A percentile compares a stretch with the other conserved stretches of the same genome.
Conservation (phyloP, 2,329 filamentous ascomycete species). For the Neoarthrinium moseri region DNA sequence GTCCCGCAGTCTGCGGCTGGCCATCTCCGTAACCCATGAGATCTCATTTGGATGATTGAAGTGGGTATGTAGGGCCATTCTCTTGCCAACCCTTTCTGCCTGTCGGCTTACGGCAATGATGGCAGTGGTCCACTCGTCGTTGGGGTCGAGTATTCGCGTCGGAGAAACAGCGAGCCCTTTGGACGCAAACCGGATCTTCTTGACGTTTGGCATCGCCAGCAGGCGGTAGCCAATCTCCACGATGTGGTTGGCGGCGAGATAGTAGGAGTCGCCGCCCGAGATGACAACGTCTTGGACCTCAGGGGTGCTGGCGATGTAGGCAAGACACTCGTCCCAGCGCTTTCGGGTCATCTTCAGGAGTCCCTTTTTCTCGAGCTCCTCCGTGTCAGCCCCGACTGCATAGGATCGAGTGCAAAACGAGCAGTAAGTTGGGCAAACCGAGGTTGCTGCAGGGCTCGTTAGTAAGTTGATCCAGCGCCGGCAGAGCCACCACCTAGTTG, state of each 20-base stretch:
- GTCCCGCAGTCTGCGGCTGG: constrained; percentile 48
- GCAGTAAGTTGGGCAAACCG: constrained; percentile 63
- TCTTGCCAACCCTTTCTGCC: constrained; percentile 53
- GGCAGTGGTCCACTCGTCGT: constrained; percentile 52
- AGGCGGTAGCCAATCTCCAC: constrained; percentile 53
- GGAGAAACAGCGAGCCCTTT: constrained; percentile 62
- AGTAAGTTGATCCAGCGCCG: neutral
- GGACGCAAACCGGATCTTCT: constrained; percentile 59
- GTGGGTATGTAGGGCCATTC: constrained; percentile 63
- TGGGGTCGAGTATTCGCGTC: constrained; percentile 49
- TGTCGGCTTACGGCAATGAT: constrained; percentile 49
- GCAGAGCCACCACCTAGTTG: neutral
- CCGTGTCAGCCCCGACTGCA: constrained; percentile 54
- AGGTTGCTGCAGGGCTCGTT: constrained; percentile 42
- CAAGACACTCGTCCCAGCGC: constrained; percentile 56
- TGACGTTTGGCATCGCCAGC: constrained; percentile 55
- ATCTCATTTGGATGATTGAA: constrained; percentile 64
- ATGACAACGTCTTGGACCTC: constrained; percentile 58
- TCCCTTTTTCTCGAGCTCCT: constrained; percentile 40
- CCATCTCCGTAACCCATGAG: constrained; percentile 56
- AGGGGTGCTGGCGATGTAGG: constrained; percentile 52
- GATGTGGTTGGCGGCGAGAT: constrained; percentile 52
- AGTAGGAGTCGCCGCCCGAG: constrained; percentile 62
- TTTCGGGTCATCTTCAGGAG: constrained; percentile 36
- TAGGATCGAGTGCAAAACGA: constrained; percentile 62